A percentile compares a stretch with the other conserved stretches of the same genome.
Evolutionary conservation across 2,329 filamentous ascomycete genomes (phyloP).

Genomic region (Fusarium ambrosium): DNA sequence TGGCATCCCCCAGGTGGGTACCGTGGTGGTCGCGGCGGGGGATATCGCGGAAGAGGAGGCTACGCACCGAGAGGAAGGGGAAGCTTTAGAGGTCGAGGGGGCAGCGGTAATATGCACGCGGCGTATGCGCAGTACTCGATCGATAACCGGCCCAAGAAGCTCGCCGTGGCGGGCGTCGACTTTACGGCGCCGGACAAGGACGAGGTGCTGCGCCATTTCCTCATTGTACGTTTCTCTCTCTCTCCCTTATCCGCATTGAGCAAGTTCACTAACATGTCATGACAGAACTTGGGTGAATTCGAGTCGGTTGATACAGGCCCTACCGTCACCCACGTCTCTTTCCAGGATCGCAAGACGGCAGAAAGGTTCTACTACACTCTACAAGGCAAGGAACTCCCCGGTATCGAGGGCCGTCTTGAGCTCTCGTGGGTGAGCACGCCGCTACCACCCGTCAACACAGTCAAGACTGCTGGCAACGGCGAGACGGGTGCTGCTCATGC

Average conservation of each 20-base stretch:
- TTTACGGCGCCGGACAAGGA: slow-evolving; percentile 74
- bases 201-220: slow-evolving; percentile 77
- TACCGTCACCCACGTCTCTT: slow-evolving; percentile 67
- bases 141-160: slow-evolving; percentile 80
- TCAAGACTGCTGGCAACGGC: slow-evolving; percentile 24
- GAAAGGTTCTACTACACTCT: slow-evolving; percentile 76
- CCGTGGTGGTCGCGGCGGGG: slow-evolving; percentile 47
- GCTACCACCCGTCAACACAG: slow-evolving; percentile 36
- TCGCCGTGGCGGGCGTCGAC: slow-evolving; percentile 74
- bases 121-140: slow-evolving; percentile 75
- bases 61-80: slow-evolving; percentile 56
- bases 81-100: slow-evolving; percentile 57
- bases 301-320: slow-evolving; percentile 67
- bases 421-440: slow-evolving; percentile 70
- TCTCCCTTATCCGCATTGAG: background rate
- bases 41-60: slow-evolving; percentile 37
- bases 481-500: slow-evolving; percentile 15
- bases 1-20: slow-evolving; percentile 48
- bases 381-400: slow-evolving; percentile 70
- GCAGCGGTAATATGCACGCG: slow-evolving; percentile 62
- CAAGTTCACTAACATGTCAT: slow-evolving; percentile 4
- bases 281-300: slow-evolving; percentile 74
- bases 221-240: slow-evolving; percentile 68
- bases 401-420: slow-evolving; percentile 73
- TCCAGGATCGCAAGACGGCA: slow-evolving; percentile 77